Base-by-base conservation (phyloP, 1,284 basidiomycete genomes). In the Apiotrichum sp. region DNA sequence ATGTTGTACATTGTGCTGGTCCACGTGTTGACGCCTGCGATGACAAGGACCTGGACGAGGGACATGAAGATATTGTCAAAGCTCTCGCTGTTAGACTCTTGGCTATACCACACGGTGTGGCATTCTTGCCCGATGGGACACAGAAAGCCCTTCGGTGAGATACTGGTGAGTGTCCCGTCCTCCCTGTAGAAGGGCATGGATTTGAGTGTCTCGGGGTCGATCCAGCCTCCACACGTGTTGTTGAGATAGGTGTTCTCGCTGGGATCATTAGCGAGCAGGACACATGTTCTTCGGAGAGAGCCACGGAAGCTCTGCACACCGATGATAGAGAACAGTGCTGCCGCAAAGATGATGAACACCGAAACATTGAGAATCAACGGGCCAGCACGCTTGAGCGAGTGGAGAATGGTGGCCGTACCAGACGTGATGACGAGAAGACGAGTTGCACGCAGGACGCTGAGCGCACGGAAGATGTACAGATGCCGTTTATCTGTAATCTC, bases 341-440 rank as follows among this genome's bases (percentile, higher is more conserved):
- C 88, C 0, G 92, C 92, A 67, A 97, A 98, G 36, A 92, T 65
- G 31, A 95, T 87, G 70, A 97, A 98, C 72, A 89, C 89, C 1
- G 89, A 82, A 6, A 98, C 93, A 62, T 86, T 88, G 16, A 89
- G 84, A 16, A 98, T 81, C 22, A 97, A 79, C 1, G 93, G 93
- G 14, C 86, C 83, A 0, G 95, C 93, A 0, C 84, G 86, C 77
- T 98, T 98, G 59, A 98, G 79, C 9, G 90, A 93, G 57, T 86
- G 86, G 79, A 98, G 86, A 68, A 98, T 98, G 0, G 93, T 97
- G 13, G 89, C 88, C 16, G 95, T 98, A 75, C 95, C 95, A 59
- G 85, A 86, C 1, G 93, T 97, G 51, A 97, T 84, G 2, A 91
- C 85, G 49, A 98, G 78, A 31, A 98, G 75, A 56, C 95, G 82